These are phyloP conservation scores for Nemania sp. DNA, from an alignment of 2,329 filamentous ascomycete species.

Conservation along the genomic window DNA sequence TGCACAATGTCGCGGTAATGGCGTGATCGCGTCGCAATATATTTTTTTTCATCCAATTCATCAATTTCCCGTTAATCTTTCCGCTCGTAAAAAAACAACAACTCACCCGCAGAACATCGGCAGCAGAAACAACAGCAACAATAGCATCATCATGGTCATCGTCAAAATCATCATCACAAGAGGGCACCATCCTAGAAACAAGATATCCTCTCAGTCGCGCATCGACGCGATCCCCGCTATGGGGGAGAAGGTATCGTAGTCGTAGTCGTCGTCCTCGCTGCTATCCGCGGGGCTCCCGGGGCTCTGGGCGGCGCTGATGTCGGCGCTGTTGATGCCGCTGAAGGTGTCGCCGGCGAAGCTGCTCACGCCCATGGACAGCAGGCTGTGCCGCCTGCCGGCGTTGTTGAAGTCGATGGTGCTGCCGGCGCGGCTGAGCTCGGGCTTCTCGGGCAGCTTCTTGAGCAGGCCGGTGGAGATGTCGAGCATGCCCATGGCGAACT, in stretches of 20 bases:
- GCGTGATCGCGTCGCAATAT: slow-evolving; percentile 35
- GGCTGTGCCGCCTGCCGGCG: slow-evolving; percentile 43
- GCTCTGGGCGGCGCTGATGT: slow-evolving; percentile 57
- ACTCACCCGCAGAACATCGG: not conserved
- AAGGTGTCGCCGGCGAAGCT: slow-evolving; percentile 42
- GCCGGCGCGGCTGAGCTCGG: slow-evolving; percentile 61
- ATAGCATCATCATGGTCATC: not conserved
- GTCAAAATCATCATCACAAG: not conserved
- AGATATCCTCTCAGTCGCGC: slow-evolving; percentile 31
- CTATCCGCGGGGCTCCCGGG: slow-evolving; percentile 55
- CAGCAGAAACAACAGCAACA: not conserved
- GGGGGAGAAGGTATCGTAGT: slow-evolving; percentile 53
- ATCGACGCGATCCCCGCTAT: slow-evolving; percentile 42
- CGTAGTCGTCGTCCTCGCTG: slow-evolving; percentile 60
- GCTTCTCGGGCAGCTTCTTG: slow-evolving; percentile 73
- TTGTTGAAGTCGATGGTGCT: slow-evolving; percentile 56
- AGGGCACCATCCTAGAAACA: not conserved
- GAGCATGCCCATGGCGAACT: slow-evolving; percentile 78
- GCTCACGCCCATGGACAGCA: slow-evolving; percentile 44
- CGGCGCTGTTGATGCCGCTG: slow-evolving; percentile 52
- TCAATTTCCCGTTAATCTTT: slow-evolving; percentile 21
- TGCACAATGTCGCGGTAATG: slow-evolving; percentile 39
- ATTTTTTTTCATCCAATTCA: slow-evolving; percentile 19
- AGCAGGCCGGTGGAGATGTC: slow-evolving; percentile 72
- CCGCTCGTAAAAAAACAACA: not conserved